Evolutionary conservation across 148 eudicot genomes (phyloP).

Genomic region (Rhododendron mucronatum): DNA sequence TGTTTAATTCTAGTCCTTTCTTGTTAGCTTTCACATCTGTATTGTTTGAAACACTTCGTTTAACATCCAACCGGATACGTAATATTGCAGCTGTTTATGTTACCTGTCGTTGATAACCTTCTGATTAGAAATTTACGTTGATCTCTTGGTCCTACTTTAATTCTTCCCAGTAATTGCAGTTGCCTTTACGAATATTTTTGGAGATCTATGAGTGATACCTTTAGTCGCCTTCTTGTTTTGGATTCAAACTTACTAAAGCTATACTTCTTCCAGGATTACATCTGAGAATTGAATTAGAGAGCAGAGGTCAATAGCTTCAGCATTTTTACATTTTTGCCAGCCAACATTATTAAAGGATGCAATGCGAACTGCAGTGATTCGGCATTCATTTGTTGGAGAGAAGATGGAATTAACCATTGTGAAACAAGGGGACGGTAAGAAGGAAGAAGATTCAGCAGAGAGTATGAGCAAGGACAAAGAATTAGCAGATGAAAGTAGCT

Average conservation of each 20-base stretch:
- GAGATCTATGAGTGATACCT: not conserved
- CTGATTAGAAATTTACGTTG: not conserved
- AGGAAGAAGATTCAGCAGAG: constrained; percentile 12
- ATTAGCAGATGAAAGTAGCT: constrained; percentile 10
- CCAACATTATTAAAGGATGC: not conserved
- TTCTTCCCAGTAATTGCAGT: not conserved
- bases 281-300: not conserved
- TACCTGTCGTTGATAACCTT: not conserved
- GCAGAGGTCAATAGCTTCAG: not conserved
- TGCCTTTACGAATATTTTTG: not conserved
- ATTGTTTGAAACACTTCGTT: not conserved
- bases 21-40: not conserved
- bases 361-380: not conserved
- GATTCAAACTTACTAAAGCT: not conserved
- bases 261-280: constrained; percentile 6
- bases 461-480: constrained; percentile 12
- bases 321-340: not conserved
- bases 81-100: not conserved
- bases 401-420: constrained; percentile 19
- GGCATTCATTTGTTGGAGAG: not conserved
- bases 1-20: not conserved
- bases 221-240: not conserved
- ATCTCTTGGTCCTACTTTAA: not conserved
- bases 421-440: constrained; percentile 1
- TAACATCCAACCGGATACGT: not conserved